phyloP scores from a whole-genome alignment of 2,329 filamentous ascomycete genomes.

The Cordyceps cicadae region DNA sequence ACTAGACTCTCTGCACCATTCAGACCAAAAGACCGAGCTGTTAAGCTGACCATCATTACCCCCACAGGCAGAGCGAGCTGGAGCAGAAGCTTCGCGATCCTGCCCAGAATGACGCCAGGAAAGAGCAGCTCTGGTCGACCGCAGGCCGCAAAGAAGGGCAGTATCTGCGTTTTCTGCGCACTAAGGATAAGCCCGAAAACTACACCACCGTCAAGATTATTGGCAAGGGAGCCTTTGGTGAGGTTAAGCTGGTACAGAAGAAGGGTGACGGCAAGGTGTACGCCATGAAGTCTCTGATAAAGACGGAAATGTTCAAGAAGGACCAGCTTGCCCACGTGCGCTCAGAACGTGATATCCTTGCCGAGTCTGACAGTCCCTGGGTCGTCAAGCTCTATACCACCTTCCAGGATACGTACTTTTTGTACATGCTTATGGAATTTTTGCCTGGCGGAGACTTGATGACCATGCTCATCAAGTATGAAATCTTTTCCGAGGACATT shows the following conservation, averaged over 20 bases:
- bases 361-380: slow-evolving; percentile 99
- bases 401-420: slow-evolving; percentile 91
- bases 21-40: background rate
- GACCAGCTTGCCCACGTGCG: slow-evolving; percentile 96
- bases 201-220: slow-evolving; percentile 97
- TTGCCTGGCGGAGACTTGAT: slow-evolving; percentile 95
- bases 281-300: slow-evolving; percentile 95
- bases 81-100: slow-evolving; percentile 77
- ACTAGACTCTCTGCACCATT: slow-evolving; percentile 35
- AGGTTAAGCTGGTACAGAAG: slow-evolving; percentile 95
- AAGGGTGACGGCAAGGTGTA: slow-evolving; percentile 96
- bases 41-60: background rate
- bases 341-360: slow-evolving; percentile 92
- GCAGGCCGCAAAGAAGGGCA: slow-evolving; percentile 83
- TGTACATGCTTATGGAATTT: slow-evolving; percentile 99
- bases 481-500: slow-evolving; percentile 98
- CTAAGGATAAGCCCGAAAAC: slow-evolving; percentile 87
- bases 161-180: slow-evolving; percentile 88
- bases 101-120: slow-evolving; percentile 63
- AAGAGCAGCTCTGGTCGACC: slow-evolving; percentile 76
- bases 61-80: slow-evolving; percentile 74
- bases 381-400: slow-evolving; percentile 97
- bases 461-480: slow-evolving; percentile 99
- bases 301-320: slow-evolving; percentile 99
- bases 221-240: slow-evolving; percentile 96